A percentile compares a stretch with the other conserved stretches of the same genome.
Evolutionary conservation across 2,329 filamentous ascomycete genomes (phyloP).

Genomic region (Xylariaceae sp.): DNA sequence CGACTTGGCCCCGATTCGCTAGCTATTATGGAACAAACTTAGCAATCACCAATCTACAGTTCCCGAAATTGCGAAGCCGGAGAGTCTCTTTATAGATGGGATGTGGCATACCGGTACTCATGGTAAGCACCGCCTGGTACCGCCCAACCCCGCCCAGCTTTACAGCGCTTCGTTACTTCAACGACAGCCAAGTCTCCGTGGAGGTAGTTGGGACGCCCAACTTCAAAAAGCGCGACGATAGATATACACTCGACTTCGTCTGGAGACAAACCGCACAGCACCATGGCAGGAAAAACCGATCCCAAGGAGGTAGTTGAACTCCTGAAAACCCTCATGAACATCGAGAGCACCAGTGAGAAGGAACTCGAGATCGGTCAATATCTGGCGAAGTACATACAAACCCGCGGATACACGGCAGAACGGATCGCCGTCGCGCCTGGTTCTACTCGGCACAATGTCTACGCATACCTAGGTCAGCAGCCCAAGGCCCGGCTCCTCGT

Average conservation of each 20-base stretch:
- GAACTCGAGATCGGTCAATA: conserved; percentile 36
- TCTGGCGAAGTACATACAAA: conserved; percentile 31
- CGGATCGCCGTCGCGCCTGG: conserved; percentile 33
- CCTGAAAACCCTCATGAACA: conserved; percentile 35
- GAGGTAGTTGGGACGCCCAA: too few species aligned
- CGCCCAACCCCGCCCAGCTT: background rate
- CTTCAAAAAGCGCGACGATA: background rate
- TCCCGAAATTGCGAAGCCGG: background rate
- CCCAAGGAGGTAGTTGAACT: conserved; percentile 26
- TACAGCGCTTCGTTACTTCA: background rate
- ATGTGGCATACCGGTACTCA: background rate
- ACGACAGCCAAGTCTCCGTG: background rate
- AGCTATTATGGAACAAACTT: background rate
- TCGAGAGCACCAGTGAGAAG: conserved; percentile 37
- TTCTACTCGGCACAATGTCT: conserved; percentile 37
- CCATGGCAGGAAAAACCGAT: conserved; percentile 20
- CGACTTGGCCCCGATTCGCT: background rate
- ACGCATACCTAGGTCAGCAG: conserved; percentile 36
- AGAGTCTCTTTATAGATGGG: background rate
- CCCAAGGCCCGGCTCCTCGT: conserved; percentile 33
- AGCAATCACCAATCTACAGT: background rate
- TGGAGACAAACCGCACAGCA: background rate
- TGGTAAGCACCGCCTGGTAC: background rate
- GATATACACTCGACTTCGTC: background rate
- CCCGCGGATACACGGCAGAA: conserved; percentile 36